phyloP scores from a whole-genome alignment of 345 rosid genomes.

The Ceriops decandra region DNA sequence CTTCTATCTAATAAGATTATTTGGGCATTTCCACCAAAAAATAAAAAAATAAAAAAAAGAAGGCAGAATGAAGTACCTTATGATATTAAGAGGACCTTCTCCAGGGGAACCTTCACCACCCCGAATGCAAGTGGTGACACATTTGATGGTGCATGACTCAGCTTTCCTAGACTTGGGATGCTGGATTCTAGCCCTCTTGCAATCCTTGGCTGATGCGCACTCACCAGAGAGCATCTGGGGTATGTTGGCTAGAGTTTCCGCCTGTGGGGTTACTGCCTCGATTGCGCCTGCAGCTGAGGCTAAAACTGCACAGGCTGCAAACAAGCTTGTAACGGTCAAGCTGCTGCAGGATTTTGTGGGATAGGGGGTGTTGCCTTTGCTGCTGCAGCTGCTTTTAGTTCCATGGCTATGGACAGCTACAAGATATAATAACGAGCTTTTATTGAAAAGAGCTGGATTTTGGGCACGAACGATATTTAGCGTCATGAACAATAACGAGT shows the following conservation, averaged over 20 bases:
- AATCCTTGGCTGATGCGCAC: slow-evolving; percentile 46
- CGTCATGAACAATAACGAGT: too few species aligned
- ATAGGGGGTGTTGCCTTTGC: neutral
- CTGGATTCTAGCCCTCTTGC: slow-evolving; percentile 76
- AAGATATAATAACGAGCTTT: neutral
- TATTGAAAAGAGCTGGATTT: slow-evolving; percentile 8
- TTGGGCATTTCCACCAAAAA: too few species aligned
- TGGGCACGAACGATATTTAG: slow-evolving; percentile 13
- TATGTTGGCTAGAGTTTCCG: slow-evolving; percentile 59
- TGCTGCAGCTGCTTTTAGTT: neutral
- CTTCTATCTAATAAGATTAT: too few species aligned
- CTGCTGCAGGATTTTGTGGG: neutral
- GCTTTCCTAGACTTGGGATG: slow-evolving; percentile 79
- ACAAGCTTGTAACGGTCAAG: slow-evolving; percentile 19
- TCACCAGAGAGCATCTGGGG: slow-evolving; percentile 78
- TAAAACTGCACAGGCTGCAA: slow-evolving; percentile 37
- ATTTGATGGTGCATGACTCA: slow-evolving; percentile 76
- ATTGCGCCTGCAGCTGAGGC: slow-evolving; percentile 18
- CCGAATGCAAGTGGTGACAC: slow-evolving; percentile 73
- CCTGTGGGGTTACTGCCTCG: slow-evolving; percentile 21
- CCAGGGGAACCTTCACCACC: slow-evolving; percentile 83
- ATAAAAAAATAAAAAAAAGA: too few species aligned
- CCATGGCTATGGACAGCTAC: slow-evolving; percentile 2
- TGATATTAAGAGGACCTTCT: slow-evolving; percentile 78
- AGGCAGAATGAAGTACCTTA: slow-evolving; percentile 36